Conservation (phyloP, 2,329 filamentous ascomycete species). For the Dactylonectria macrodidyma region DNA sequence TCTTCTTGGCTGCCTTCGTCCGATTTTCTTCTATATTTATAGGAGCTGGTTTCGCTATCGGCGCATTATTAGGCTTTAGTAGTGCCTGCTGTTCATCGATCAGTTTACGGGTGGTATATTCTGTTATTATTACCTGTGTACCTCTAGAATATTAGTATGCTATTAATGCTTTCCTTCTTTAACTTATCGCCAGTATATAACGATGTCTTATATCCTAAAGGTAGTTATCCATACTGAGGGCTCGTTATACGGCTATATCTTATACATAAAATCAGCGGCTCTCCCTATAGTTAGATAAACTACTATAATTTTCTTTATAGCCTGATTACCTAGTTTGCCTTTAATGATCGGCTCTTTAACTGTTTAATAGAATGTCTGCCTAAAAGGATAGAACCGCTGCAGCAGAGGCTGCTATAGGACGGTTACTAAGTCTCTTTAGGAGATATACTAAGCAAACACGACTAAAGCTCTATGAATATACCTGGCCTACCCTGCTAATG, state of each 20-base stretch:
- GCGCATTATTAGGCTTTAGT: too few relatives aligned
- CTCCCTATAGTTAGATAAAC: constrained; percentile 1
- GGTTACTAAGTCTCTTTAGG: constrained; percentile 1
- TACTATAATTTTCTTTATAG: not conserved
- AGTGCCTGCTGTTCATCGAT: too few relatives aligned
- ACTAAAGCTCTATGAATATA: constrained; percentile 22
- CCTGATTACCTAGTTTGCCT: not conserved
- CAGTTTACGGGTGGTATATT: too few relatives aligned
- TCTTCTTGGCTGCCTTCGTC: too few relatives aligned
- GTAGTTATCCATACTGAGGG: constrained; percentile 10
- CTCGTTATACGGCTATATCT: constrained; percentile 18
- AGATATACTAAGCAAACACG: constrained; percentile 19
- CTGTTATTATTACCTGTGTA: too few relatives aligned
- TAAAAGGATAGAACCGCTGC: constrained; percentile 15
- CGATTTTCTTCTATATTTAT: too few relatives aligned
- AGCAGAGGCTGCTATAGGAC: constrained; percentile 17
- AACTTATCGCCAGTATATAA: constrained; percentile 7
- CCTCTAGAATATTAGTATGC: too few relatives aligned
- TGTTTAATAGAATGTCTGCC: constrained; percentile 3
- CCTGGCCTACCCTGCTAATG: too few relatives aligned
- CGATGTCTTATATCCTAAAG: constrained; percentile 1
- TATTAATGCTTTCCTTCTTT: too few relatives aligned
- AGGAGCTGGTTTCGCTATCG: too few relatives aligned
- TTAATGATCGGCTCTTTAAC: constrained; percentile 10
- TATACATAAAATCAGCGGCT: constrained; percentile 1